phyloP scores from a whole-genome alignment of 176 grass and related monocot species.

The Cocos nucifera region DNA sequence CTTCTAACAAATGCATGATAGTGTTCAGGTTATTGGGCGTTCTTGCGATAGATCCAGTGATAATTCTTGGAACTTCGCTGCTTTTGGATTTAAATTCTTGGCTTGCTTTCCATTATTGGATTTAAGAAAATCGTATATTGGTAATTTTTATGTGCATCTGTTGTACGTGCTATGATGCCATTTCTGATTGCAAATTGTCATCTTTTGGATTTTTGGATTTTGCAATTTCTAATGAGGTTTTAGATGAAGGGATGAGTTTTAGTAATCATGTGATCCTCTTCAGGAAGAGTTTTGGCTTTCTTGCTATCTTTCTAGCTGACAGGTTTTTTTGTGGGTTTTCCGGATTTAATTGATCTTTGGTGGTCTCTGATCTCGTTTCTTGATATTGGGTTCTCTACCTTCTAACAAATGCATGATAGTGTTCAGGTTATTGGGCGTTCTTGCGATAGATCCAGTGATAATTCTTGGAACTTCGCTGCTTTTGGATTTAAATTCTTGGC shows the following conservation, averaged over 20 bases:
- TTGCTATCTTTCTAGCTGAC: not conserved
- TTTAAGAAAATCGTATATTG: too few relatives aligned
- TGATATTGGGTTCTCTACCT: not conserved
- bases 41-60: not conserved
- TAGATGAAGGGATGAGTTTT: too few relatives aligned
- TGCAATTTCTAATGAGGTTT: too few relatives aligned
- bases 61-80: not conserved
- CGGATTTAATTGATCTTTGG: not conserved
- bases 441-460: not conserved
- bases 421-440: not conserved
- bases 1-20: not conserved
- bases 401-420: not conserved
- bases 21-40: not conserved
- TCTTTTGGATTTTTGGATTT: too few relatives aligned
- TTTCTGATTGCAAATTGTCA: not conserved
- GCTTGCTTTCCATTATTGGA: too few relatives aligned
- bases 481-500: too few relatives aligned
- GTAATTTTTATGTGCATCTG: too few relatives aligned
- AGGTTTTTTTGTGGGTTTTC: conserved; percentile 5
- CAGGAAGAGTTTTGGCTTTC: not conserved
- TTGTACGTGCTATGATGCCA: not conserved
- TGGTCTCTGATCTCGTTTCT: not conserved
- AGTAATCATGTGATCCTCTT: too few relatives aligned
- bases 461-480: not conserved
- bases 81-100: too few relatives aligned